These are phyloP conservation scores for Lenzites betulinus DNA, from an alignment of 768 basidiomycete species.

Conservation along the genomic window DNA sequence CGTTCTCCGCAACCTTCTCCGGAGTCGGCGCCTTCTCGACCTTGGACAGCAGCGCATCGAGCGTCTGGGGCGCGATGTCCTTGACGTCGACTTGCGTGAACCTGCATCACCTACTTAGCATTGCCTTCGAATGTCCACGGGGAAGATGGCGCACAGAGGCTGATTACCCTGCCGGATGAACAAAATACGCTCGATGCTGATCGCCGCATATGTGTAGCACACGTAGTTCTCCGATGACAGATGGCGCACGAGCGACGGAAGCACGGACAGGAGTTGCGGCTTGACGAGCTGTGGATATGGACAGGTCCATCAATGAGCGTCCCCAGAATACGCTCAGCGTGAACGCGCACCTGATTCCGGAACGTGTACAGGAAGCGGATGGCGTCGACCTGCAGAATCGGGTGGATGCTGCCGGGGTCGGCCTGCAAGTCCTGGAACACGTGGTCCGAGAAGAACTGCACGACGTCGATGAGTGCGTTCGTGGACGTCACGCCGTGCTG, in stretches of 20 bases:
- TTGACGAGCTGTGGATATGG: constrained; percentile 73
- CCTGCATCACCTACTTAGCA: constrained; percentile 40
- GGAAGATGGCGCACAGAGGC: constrained; percentile 61
- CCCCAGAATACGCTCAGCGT: not conserved
- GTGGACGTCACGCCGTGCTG: constrained; percentile 93
- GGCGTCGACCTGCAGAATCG: constrained; percentile 93
- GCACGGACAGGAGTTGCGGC: constrained; percentile 86
- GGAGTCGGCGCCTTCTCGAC: constrained; percentile 80
- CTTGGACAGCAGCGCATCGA: constrained; percentile 72
- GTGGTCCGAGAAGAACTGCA: constrained; percentile 93
- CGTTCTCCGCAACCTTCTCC: constrained; percentile 95
- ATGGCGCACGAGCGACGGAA: constrained; percentile 84
- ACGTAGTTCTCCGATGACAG: constrained; percentile 86
- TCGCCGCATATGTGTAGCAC: constrained; percentile 93
- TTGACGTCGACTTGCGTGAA: constrained; percentile 88
- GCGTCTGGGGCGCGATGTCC: constrained; percentile 73
- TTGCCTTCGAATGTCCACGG: too few species aligned
- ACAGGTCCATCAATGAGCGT: not conserved
- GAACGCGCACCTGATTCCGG: constrained; percentile 77
- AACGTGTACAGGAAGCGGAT: constrained; percentile 95
- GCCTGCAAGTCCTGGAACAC: constrained; percentile 87
- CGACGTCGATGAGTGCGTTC: constrained; percentile 89
- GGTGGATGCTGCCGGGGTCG: constrained; percentile 66
- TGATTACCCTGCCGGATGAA: constrained; percentile 82
- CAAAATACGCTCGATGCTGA: constrained; percentile 94